Conservation (phyloP, 345 rosid genomes). For the Eucalyptus curtisii region DNA sequence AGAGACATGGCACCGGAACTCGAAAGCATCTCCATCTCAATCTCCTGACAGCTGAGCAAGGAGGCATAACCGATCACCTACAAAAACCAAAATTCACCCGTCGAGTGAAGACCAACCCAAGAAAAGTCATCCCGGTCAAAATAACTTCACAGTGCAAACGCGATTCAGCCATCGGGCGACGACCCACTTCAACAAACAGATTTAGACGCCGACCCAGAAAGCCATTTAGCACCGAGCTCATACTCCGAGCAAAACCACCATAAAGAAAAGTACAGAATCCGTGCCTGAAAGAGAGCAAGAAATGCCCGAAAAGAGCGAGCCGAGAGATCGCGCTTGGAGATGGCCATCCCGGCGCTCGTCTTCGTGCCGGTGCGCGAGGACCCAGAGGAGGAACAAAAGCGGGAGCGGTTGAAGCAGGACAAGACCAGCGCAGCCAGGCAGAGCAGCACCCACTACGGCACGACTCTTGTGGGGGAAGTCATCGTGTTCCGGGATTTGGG, state of each 20-base stretch:
- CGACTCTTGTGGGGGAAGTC: neutral
- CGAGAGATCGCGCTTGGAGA: neutral
- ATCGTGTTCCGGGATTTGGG: neutral
- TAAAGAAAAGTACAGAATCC: neutral
- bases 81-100: neutral
- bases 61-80: constrained; percentile 26
- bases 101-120: neutral
- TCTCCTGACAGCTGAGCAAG: constrained; percentile 11
- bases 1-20: constrained; percentile 5
- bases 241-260: neutral
- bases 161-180: neutral
- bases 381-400: neutral
- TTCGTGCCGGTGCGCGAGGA: neutral
- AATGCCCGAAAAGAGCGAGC: neutral
- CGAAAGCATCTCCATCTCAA: neutral
- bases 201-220: neutral
- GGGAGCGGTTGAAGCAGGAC: neutral
- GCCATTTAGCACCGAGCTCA: neutral
- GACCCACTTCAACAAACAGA: neutral
- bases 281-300: neutral
- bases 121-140: neutral
- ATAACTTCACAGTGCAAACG: neutral
- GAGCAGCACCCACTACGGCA: neutral
- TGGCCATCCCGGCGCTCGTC: neutral
- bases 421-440: neutral